These are phyloP conservation scores for Penicillium palitans DNA, from an alignment of 2,329 filamentous ascomycete genomes.

Conservation along the genomic window DNA sequence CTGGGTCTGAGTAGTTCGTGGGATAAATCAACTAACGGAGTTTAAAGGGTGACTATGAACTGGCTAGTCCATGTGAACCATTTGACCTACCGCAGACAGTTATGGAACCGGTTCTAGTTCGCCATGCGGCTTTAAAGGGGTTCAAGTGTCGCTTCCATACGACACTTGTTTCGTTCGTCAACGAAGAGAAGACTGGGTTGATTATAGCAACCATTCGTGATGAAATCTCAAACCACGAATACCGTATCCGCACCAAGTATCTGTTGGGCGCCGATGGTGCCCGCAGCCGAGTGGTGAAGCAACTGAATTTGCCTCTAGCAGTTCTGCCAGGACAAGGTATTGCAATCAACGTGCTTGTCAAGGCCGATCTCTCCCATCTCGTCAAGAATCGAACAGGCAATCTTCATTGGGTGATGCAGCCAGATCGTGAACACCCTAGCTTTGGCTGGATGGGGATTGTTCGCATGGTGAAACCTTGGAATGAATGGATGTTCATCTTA, in stretches of 20 bases:
- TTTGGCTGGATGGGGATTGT: conserved; percentile 55
- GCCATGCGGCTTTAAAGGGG: conserved; percentile 43
- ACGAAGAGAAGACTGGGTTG: conserved; percentile 14
- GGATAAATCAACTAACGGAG: neutral
- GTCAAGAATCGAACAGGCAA: conserved; percentile 54
- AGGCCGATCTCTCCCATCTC: conserved; percentile 48
- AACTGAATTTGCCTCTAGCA: conserved; percentile 51
- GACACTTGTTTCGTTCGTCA: conserved; percentile 37
- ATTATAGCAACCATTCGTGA: conserved; percentile 41
- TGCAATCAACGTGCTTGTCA: conserved; percentile 53
- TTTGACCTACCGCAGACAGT: conserved; percentile 52
- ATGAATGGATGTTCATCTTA: conserved; percentile 62
- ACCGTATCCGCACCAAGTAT: conserved; percentile 50
- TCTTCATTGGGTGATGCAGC: conserved; percentile 61
- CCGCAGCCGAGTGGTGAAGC: conserved; percentile 30
- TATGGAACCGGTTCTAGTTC: conserved; percentile 51
- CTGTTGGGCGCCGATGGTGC: conserved; percentile 6
- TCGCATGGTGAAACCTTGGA: conserved; percentile 64
- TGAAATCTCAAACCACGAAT: conserved; percentile 39
- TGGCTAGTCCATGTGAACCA: conserved; percentile 45
- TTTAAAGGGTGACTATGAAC: conserved; percentile 45
- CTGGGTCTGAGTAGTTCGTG: too few relatives aligned
- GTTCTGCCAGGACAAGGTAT: conserved; percentile 50
- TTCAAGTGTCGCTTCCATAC: conserved; percentile 50
- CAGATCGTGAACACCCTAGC: conserved; percentile 52